Conservation (phyloP, 2,329 filamentous ascomycete species). For the Neoarthrinium moseri region DNA sequence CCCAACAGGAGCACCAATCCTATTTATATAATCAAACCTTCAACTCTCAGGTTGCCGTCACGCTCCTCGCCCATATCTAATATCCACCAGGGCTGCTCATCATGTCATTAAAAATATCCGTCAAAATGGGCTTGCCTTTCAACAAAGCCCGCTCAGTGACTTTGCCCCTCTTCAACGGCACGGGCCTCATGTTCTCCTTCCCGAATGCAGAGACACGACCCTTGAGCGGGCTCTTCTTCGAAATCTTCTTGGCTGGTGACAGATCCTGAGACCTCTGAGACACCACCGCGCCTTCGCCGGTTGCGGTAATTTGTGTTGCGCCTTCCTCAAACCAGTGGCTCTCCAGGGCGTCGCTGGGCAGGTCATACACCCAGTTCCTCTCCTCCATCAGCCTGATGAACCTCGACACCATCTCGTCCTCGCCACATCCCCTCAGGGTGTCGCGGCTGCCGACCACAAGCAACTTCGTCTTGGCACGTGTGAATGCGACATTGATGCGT, state of each 20-base stretch:
- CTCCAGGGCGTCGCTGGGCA: slow-evolving; percentile 63
- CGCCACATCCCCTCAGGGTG: slow-evolving; percentile 73
- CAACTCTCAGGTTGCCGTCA: too few species aligned
- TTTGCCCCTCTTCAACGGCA: slow-evolving; percentile 51
- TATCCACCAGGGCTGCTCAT: slow-evolving; percentile 28
- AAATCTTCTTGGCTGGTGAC: slow-evolving; percentile 17
- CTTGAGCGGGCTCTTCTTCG: slow-evolving; percentile 24
- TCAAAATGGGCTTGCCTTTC: slow-evolving; percentile 66
- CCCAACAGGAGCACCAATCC: too few species aligned
- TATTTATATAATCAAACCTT: too few species aligned
- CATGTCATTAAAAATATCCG: slow-evolving; percentile 76
- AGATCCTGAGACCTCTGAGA: slow-evolving; percentile 1
- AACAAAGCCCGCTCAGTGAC: slow-evolving; percentile 62
- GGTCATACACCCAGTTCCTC: slow-evolving; percentile 75
- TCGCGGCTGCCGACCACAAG: slow-evolving; percentile 80
- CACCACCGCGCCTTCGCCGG: slow-evolving; percentile 10
- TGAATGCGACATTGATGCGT: slow-evolving; percentile 93
- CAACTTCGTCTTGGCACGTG: slow-evolving; percentile 87
- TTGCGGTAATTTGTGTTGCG: slow-evolving; percentile 44
- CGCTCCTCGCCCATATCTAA: too few species aligned
- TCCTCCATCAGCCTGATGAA: slow-evolving; percentile 78
- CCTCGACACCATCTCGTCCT: slow-evolving; percentile 71
- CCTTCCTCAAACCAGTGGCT: slow-evolving; percentile 66
- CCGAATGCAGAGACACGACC: slow-evolving; percentile 11
- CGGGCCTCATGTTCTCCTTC: slow-evolving; percentile 46